Conservation (phyloP, 495 filamentous ascomycete species). For the Penicillium macrosclerotiorum region DNA sequence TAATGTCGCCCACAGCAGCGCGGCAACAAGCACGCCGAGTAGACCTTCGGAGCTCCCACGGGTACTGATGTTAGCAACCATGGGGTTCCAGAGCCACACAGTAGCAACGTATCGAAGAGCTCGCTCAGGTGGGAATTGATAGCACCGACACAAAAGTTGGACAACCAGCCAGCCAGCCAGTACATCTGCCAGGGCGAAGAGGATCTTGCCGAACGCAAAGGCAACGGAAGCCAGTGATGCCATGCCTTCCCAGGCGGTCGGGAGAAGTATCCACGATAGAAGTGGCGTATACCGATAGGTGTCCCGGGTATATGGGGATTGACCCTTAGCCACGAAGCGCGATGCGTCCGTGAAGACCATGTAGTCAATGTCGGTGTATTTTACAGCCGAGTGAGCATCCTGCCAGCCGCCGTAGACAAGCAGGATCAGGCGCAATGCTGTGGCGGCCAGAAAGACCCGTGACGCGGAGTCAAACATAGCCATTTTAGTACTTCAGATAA, state of each 20-base stretch:
- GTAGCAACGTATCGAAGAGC: slow-evolving; percentile 69
- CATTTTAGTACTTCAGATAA: slow-evolving; percentile 14
- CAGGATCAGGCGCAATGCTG: slow-evolving; percentile 64
- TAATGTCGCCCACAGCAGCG: slow-evolving; percentile 76
- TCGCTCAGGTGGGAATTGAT: slow-evolving; percentile 45
- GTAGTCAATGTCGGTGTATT: slow-evolving; percentile 99
- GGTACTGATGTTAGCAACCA: slow-evolving; percentile 96
- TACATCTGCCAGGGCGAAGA: slow-evolving; percentile 82
- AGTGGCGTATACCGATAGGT: slow-evolving; percentile 97
- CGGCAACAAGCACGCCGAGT: slow-evolving; percentile 77
- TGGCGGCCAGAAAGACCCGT: slow-evolving; percentile 65
- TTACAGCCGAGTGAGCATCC: slow-evolving; percentile 83
- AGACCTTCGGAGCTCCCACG: slow-evolving; percentile 91
- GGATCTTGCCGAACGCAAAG: slow-evolving; percentile 80
- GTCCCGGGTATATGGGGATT: slow-evolving; percentile 79
- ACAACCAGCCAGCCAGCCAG: slow-evolving; percentile 84
- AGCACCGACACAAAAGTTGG: slow-evolving; percentile 49
- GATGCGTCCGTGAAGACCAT: slow-evolving; percentile 97
- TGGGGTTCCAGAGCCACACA: slow-evolving; percentile 94
- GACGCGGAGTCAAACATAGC: slow-evolving; percentile 43
- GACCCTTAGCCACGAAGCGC: slow-evolving; percentile 62
- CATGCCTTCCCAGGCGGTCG: slow-evolving; percentile 61
- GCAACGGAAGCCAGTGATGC: slow-evolving; percentile 22
- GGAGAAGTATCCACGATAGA: slow-evolving; percentile 83
- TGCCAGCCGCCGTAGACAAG: slow-evolving; percentile 87